Evolutionary conservation across 805 yeast genomes (phyloP).

Genomic region (Teunomyces funiuensis): DNA sequence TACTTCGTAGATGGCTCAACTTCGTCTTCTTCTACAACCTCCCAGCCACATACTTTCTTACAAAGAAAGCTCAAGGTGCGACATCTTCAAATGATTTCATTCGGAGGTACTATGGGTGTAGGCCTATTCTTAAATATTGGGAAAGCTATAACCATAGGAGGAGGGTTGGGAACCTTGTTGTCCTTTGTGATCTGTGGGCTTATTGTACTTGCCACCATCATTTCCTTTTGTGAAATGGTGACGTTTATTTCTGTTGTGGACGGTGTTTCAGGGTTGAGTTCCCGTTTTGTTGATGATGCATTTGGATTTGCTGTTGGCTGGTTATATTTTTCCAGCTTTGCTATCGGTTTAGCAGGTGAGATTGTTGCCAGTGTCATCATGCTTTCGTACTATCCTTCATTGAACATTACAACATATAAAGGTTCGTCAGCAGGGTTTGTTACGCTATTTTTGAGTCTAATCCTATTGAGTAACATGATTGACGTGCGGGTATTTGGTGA

Average conservation of each 20-base stretch:
- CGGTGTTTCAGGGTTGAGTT: constrained; percentile 72
- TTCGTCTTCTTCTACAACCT: not conserved
- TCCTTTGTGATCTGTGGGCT: constrained; percentile 67
- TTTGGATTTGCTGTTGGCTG: constrained; percentile 76
- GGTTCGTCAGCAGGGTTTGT: constrained; percentile 62
- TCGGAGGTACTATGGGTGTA: constrained; percentile 79
- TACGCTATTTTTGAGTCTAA: constrained; percentile 51
- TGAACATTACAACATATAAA: constrained; percentile 47
- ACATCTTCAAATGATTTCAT: constrained; percentile 74
- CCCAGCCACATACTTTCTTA: constrained; percentile 21
- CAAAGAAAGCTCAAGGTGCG: constrained; percentile 63
- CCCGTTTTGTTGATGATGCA: constrained; percentile 75
- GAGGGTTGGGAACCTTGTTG: constrained; percentile 72
- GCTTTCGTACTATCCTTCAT: constrained; percentile 62
- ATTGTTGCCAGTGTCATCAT: constrained; percentile 77
- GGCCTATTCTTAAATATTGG: constrained; percentile 72
- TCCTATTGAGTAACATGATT: constrained; percentile 54
- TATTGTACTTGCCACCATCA: constrained; percentile 65
- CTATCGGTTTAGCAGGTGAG: constrained; percentile 75
- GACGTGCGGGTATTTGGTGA: constrained; percentile 78
- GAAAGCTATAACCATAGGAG: constrained; percentile 69
- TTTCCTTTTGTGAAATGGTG: constrained; percentile 79
- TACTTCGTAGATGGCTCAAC: constrained; percentile 7
- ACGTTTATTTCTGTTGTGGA: constrained; percentile 77
- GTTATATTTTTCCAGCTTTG: constrained; percentile 70